These are phyloP conservation scores for Ambrosia artemisiifolia DNA, from an alignment of 129 eudicot genomes.

Conservation along the genomic window DNA sequence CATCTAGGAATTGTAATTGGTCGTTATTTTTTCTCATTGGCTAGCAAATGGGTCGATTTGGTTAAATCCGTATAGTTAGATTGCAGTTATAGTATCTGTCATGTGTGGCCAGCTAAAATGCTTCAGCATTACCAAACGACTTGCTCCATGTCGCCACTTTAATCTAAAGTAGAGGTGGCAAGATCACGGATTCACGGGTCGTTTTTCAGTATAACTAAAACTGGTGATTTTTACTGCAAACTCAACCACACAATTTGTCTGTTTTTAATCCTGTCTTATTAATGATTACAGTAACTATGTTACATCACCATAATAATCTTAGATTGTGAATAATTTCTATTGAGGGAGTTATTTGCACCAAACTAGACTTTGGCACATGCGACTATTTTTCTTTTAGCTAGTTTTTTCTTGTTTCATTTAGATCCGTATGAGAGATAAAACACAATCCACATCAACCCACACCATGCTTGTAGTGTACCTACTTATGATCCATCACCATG, in stretches of 20 bases:
- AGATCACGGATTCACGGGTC: too few species aligned
- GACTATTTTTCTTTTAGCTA: not conserved
- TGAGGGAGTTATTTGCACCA: not conserved
- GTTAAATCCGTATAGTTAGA: not conserved
- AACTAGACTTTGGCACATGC: not conserved
- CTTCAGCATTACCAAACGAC: too few species aligned
- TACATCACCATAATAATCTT: not conserved
- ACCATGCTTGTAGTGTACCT: not conserved
- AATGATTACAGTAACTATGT: too few species aligned
- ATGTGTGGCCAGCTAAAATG: not conserved
- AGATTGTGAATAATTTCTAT: not conserved
- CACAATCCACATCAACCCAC: not conserved
- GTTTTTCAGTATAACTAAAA: too few species aligned
- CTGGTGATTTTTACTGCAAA: too few species aligned
- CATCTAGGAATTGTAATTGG: not conserved
- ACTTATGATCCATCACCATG: not conserved
- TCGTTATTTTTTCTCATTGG: not conserved
- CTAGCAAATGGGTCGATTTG: not conserved
- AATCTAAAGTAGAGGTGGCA: not conserved
- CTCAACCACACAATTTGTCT: not conserved
- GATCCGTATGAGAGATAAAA: constrained; percentile 1
- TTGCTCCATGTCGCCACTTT: not conserved
- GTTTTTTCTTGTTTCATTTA: not conserved
- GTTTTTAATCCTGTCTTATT: too few species aligned
- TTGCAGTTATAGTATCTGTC: not conserved